Evolutionary conservation across 129 eudicot species (phyloP).

Genomic region (Helichrysum umbraculigerum): DNA sequence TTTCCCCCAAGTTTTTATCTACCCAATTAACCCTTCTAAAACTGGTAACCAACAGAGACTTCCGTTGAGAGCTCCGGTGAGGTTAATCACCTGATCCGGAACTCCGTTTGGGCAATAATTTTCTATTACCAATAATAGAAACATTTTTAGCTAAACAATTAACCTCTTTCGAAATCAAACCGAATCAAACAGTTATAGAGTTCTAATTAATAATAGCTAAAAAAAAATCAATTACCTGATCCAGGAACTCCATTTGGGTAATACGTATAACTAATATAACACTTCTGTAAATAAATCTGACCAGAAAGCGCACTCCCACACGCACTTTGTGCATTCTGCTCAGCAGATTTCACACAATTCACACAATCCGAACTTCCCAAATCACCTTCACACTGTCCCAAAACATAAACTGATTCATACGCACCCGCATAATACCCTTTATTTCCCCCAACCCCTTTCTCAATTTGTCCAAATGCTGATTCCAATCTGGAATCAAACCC

Average conservation of each 20-base stretch:
- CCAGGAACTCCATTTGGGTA: slow-evolving; percentile 68
- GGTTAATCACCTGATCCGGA: not conserved
- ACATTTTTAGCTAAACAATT: not conserved
- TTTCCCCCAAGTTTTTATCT: no score
- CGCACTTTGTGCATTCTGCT: slow-evolving; percentile 47
- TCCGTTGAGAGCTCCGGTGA: not conserved
- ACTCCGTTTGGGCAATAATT: not conserved
- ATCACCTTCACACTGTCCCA: slow-evolving; percentile 99
- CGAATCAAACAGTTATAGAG: not conserved
- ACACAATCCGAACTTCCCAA: slow-evolving; percentile 64
- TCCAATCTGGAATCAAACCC: slow-evolving; percentile 62
- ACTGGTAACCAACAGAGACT: not conserved
- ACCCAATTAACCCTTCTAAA: not conserved
- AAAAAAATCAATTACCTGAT: slow-evolving; percentile 45
- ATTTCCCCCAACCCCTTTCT: slow-evolving; percentile 61
- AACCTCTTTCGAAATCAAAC: not conserved
- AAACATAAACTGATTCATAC: slow-evolving; percentile 57
- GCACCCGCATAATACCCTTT: slow-evolving; percentile 67
- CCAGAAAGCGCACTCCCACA: slow-evolving; percentile 65
- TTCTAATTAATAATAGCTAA: not conserved
- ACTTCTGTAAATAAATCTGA: slow-evolving; percentile 61
- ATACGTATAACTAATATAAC: slow-evolving; percentile 72
- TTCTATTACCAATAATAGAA: no score
- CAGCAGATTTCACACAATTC: slow-evolving; percentile 72
- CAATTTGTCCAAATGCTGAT: slow-evolving; percentile 54